These are phyloP conservation scores for Trichosporon faecale DNA, from an alignment of 1,284 basidiomycete species.

Conservation along the genomic window DNA sequence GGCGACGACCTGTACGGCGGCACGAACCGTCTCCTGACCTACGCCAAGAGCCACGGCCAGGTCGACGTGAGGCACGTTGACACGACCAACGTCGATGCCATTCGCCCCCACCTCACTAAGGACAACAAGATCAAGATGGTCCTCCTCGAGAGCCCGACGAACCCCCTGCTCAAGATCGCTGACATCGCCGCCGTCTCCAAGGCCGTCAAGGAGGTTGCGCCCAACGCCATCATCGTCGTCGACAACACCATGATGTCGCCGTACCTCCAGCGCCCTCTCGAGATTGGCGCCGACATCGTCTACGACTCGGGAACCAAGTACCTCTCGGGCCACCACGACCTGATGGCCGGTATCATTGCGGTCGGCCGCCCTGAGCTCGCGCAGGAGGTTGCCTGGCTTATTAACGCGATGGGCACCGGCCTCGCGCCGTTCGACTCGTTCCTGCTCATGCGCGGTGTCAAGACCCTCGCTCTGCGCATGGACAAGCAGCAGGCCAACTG, in stretches of 20 bases:
- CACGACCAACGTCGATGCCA: constrained; percentile 63
- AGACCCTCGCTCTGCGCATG: constrained; percentile 96
- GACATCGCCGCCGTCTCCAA: constrained; percentile 79
- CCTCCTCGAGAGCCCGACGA: constrained; percentile 94
- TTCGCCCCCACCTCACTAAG: constrained; percentile 65
- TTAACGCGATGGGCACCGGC: constrained; percentile 97
- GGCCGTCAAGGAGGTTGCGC: constrained; percentile 74
- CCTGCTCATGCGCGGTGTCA: constrained; percentile 90
- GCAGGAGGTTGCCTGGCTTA: constrained; percentile 84
- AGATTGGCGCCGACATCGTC: constrained; percentile 93
- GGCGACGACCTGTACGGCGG: constrained; percentile 98
- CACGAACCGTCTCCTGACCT: constrained; percentile 91
- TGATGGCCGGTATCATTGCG: constrained; percentile 94
- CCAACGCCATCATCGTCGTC: constrained; percentile 80
- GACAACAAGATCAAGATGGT: constrained; percentile 75
- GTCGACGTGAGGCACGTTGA: constrained; percentile 92
- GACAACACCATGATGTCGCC: constrained; percentile 99
- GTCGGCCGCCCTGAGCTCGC: constrained; percentile 89
- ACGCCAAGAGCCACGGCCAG: constrained; percentile 80
- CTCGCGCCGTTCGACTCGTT: constrained; percentile 95
- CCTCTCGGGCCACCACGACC: constrained; percentile 94
- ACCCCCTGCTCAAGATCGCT: constrained; percentile 92
- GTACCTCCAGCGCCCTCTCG: constrained; percentile 91
- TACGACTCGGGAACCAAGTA: constrained; percentile 99
- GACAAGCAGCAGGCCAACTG: constrained; percentile 87